phyloP scores from a whole-genome alignment of 2,329 filamentous ascomycete species.

The Arthrobotrys conoides region DNA sequence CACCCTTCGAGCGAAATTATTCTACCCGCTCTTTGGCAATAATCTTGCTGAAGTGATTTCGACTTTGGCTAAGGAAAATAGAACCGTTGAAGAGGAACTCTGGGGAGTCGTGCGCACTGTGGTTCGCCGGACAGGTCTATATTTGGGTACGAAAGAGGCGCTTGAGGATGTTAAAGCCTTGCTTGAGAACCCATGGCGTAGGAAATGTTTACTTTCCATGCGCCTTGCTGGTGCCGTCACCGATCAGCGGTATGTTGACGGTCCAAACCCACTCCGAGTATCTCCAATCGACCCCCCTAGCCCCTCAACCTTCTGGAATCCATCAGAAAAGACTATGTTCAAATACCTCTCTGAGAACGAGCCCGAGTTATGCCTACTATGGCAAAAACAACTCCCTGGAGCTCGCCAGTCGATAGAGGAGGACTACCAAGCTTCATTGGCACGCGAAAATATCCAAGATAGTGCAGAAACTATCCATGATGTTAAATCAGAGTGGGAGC shows the following conservation, averaged over 20 bases:
- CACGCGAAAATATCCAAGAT: conserved; percentile 22
- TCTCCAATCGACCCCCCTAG: background rate
- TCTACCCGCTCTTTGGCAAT: conserved; percentile 40
- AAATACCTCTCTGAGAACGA: conserved; percentile 15
- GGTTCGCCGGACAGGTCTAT: conserved; percentile 2
- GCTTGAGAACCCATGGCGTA: conserved; percentile 26
- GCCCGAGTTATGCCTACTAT: conserved; percentile 17
- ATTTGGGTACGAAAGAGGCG: conserved; percentile 20
- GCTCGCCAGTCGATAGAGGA: conserved; percentile 33
- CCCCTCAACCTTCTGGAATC: background rate
- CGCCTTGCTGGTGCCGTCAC: conserved; percentile 30
- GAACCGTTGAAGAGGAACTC: background rate
- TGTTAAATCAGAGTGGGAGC: conserved; percentile 30
- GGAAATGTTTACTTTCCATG: conserved; percentile 39
- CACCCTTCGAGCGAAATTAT: conserved; percentile 32
- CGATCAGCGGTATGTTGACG: conserved; percentile 36
- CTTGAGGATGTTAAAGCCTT: conserved; percentile 10
- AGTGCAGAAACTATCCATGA: conserved; percentile 7
- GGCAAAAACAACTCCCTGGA: conserved; percentile 6
- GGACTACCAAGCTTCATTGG: conserved; percentile 20
- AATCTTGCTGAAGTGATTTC: conserved; percentile 25
- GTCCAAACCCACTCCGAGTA: conserved; percentile 26
- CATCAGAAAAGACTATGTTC: conserved; percentile 23
- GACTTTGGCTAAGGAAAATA: conserved; percentile 1
- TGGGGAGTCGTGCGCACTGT: conserved; percentile 33